Percentiles rank a stretch among this genome's conserved stretches.
phyloP scores from a whole-genome alignment of 2,329 filamentous ascomycete species.

The Fusarium sp. region DNA sequence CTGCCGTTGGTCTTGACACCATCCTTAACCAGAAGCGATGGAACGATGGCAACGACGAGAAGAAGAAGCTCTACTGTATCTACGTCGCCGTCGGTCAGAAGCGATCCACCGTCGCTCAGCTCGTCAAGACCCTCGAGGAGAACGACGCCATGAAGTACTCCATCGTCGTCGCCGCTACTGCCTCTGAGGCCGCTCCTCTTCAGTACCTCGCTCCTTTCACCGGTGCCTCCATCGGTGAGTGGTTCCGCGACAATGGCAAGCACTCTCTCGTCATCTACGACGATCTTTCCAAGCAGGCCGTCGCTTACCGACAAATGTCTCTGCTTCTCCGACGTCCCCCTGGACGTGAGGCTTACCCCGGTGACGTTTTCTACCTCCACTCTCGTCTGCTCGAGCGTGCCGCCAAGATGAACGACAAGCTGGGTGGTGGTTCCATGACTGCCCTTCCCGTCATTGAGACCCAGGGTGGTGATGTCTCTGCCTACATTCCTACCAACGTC shows the following conservation, averaged over 20 bases:
- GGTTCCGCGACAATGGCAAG: constrained; percentile 85
- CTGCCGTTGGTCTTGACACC: constrained; percentile 95
- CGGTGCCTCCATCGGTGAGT: constrained; percentile 70
- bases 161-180: constrained; percentile 93
- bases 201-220: constrained; percentile 97
- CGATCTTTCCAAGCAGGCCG: constrained; percentile 97
- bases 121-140: constrained; percentile 99
- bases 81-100: constrained; percentile 99
- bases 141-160: constrained; percentile 99
- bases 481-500: constrained; percentile 99
- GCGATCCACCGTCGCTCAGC: constrained; percentile 98
- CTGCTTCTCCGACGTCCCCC: constrained; percentile 97
- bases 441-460: constrained; percentile 98
- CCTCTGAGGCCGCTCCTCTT: constrained; percentile 94
- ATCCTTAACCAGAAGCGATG: constrained; percentile 99
- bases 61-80: constrained; percentile 99
- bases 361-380: constrained; percentile 99
- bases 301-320: constrained; percentile 99
- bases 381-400: constrained; percentile 99
- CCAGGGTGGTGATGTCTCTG: constrained; percentile 99
- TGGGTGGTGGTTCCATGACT: constrained; percentile 95
- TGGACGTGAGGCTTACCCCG: constrained; percentile 98
- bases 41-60: constrained; percentile 89
- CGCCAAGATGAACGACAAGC: constrained; percentile 98
- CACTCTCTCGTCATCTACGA: constrained; percentile 94